A percentile compares a stretch with the other conserved stretches of the same genome.
These are phyloP conservation scores for Spathaspora boniae DNA, from an alignment of 805 yeast species.

Conservation along the genomic window DNA sequence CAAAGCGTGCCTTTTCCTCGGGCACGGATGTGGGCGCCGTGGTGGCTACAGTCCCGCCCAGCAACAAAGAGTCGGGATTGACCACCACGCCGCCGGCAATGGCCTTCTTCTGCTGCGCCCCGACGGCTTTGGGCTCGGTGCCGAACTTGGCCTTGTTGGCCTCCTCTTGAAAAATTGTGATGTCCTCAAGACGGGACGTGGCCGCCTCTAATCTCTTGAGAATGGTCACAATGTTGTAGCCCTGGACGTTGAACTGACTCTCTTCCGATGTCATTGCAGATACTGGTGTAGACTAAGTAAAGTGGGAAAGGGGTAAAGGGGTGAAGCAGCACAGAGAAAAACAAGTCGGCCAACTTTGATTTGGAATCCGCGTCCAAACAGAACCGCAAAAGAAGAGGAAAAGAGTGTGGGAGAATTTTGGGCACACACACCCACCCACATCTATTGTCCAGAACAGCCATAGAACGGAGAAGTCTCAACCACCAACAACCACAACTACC, in stretches of 20 bases:
- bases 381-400: slow-evolving; percentile 1
- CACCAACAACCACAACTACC: background rate
- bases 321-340: background rate
- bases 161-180: slow-evolving; percentile 73
- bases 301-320: background rate
- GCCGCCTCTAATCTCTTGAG: slow-evolving; percentile 80
- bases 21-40: slow-evolving; percentile 6
- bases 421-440: background rate
- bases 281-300: too few relatives aligned
- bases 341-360: too few relatives aligned
- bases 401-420: background rate
- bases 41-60: slow-evolving; percentile 8
- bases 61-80: too few relatives aligned
- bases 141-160: slow-evolving; percentile 17
- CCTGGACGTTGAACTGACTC: slow-evolving; percentile 58
- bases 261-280: slow-evolving; percentile 34
- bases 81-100: background rate
- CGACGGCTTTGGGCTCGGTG: slow-evolving; percentile 1
- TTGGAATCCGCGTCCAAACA: background rate
- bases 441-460: slow-evolving; percentile 4
- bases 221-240: slow-evolving; percentile 82
- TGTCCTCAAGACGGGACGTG: slow-evolving; percentile 86
- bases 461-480: background rate
- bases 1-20: slow-evolving; percentile 36
- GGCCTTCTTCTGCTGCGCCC: background rate